Evolutionary conservation across 1,139 yeast genomes (phyloP).

Genomic region (Nakaseomyces bracarensis): DNA sequence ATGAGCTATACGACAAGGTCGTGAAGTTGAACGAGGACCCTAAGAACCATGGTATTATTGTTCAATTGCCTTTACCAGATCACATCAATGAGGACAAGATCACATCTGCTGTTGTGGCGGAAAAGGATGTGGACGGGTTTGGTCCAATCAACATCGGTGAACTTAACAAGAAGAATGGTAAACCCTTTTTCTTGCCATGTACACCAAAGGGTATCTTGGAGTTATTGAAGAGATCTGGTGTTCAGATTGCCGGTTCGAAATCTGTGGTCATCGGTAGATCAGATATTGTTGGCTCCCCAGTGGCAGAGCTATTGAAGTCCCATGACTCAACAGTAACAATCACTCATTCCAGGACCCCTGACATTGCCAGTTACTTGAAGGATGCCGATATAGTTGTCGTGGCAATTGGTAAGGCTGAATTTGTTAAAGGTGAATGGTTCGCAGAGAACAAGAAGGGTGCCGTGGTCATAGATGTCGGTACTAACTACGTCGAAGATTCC

Average conservation of each 20-base stretch:
- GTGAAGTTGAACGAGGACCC: slow-evolving; percentile 56
- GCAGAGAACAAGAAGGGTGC: slow-evolving; percentile 50
- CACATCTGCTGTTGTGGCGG: slow-evolving; percentile 66
- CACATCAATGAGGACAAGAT: slow-evolving; percentile 72
- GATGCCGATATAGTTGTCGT: slow-evolving; percentile 86
- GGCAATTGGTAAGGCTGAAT: slow-evolving; percentile 81
- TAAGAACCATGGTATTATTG: slow-evolving; percentile 76
- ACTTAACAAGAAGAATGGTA: slow-evolving; percentile 79
- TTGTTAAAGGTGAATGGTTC: slow-evolving; percentile 83
- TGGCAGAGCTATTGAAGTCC: slow-evolving; percentile 70
- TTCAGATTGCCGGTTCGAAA: slow-evolving; percentile 60
- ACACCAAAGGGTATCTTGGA: slow-evolving; percentile 93
- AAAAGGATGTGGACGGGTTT: slow-evolving; percentile 94
- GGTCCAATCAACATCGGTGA: slow-evolving; percentile 89
- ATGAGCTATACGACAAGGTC: slow-evolving; percentile 52
- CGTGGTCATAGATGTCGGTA: slow-evolving; percentile 93
- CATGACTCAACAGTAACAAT: slow-evolving; percentile 69
- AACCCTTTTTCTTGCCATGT: slow-evolving; percentile 83
- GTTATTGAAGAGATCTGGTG: slow-evolving; percentile 55
- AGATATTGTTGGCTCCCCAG: slow-evolving; percentile 94
- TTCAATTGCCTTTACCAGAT: slow-evolving; percentile 83
- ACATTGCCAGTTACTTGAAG: slow-evolving; percentile 51
- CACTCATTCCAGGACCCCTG: slow-evolving; percentile 67
- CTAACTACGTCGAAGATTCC: slow-evolving; percentile 74
- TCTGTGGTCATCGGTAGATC: slow-evolving; percentile 97